Conservation (phyloP, 2,329 filamentous ascomycete species). For the Sporothrix dimorphospora region DNA sequence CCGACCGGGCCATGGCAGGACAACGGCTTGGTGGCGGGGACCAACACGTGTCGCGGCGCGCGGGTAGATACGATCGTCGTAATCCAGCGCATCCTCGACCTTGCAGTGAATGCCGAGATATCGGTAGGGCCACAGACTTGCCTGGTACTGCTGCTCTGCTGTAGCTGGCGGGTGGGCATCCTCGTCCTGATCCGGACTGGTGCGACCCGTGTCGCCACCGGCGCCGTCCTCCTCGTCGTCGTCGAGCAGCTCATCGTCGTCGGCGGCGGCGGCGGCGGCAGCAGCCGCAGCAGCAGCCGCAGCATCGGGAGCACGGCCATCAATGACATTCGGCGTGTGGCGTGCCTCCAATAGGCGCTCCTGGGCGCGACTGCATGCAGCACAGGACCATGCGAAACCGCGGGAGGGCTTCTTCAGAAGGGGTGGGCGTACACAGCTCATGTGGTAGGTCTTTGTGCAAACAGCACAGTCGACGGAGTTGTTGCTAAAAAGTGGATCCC, state of each 20-base stretch:
- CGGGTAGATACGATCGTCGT: conserved; percentile 96
- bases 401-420: conserved; percentile 94
- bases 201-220: conserved; percentile 62
- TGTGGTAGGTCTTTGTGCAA: conserved; percentile 94
- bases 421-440: conserved; percentile 94
- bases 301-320: conserved; percentile 61
- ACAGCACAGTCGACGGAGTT: conserved; percentile 98
- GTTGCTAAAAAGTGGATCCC: conserved; percentile 57
- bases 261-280: conserved; percentile 53
- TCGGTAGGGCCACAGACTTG: conserved; percentile 93
- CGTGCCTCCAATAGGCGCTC: conserved; percentile 90
- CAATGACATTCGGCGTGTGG: conserved; percentile 74
- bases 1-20: conserved; percentile 81
- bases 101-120: conserved; percentile 96
- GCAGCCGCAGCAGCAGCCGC: neutral
- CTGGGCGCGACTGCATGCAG: conserved; percentile 92
- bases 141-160: conserved; percentile 86
- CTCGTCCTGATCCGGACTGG: conserved; percentile 66
- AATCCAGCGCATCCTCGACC: conserved; percentile 92
- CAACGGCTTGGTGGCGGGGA: conserved; percentile 86
- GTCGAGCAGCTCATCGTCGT: conserved; percentile 64
- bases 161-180: conserved; percentile 63
- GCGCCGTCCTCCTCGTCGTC: conserved; percentile 77
- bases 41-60: conserved; percentile 91
- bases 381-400: conserved; percentile 97